phyloP scores from a whole-genome alignment of 2,329 filamentous ascomycete species.

The Pseudogymnoascus sp. region DNA sequence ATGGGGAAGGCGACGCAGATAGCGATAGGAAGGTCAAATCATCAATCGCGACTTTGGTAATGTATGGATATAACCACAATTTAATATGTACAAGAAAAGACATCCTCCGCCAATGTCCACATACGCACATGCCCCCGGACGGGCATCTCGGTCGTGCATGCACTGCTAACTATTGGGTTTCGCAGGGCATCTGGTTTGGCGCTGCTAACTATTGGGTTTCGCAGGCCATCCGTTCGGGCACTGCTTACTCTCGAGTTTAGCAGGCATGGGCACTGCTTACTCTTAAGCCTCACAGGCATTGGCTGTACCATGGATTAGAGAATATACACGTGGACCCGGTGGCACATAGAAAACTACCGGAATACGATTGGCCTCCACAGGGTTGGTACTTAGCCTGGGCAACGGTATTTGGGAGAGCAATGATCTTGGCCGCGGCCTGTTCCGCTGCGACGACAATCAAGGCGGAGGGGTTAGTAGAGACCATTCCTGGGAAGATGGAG shows the following conservation, averaged over 20 bases:
- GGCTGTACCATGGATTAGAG: constrained; percentile 10
- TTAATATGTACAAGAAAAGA: constrained; percentile 2
- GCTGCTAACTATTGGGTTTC: not conserved
- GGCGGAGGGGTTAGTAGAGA: constrained; percentile 60
- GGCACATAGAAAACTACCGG: constrained; percentile 1
- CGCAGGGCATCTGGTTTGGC: not conserved
- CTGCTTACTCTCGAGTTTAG: not conserved
- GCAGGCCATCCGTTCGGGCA: not conserved
- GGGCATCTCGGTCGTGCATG: not conserved
- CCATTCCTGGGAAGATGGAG: constrained; percentile 61
- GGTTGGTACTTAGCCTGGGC: not conserved
- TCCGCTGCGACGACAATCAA: constrained; percentile 59
- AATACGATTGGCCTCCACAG: constrained; percentile 1
- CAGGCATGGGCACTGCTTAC: not conserved
- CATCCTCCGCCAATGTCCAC: not conserved
- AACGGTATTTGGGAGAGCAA: constrained; percentile 30
- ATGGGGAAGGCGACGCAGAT: too few species aligned
- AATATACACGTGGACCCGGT: not conserved
- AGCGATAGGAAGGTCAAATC: not conserved
- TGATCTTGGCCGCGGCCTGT: constrained; percentile 46
- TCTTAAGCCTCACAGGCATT: not conserved
- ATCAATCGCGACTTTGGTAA: not conserved
- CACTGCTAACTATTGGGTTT: not conserved
- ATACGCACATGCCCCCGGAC: not conserved
- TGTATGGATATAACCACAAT: not conserved